Percentiles rank a stretch among this genome's conserved stretches.
Conservation (phyloP, 2,329 filamentous ascomycete genomes). For the Arthrobotrys sphaeroides region DNA sequence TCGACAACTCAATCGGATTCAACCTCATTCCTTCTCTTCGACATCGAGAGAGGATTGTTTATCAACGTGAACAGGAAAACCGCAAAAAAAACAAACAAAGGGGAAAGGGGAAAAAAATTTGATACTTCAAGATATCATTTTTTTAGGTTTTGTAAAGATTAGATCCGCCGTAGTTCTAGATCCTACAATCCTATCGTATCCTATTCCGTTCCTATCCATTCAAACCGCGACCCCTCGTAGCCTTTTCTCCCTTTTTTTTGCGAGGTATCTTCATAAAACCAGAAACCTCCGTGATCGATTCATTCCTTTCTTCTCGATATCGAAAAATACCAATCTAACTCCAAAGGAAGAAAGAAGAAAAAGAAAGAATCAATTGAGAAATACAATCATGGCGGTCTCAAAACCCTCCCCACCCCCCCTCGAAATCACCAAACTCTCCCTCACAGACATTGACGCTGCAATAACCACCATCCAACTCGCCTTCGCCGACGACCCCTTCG, state of each 20-base stretch:
- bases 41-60: neutral
- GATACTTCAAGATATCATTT: neutral
- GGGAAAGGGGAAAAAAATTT: slow-evolving; percentile 10
- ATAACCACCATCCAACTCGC: slow-evolving; percentile 73
- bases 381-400: slow-evolving; percentile 27
- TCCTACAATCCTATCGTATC: slow-evolving; percentile 34
- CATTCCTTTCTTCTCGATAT: neutral
- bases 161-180: slow-evolving; percentile 42
- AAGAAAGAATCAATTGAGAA: neutral
- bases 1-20: slow-evolving; percentile 26
- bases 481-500: slow-evolving; percentile 74
- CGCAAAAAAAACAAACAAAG: no score
- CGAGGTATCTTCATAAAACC: neutral
- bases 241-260: neutral
- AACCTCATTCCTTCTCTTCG: neutral
- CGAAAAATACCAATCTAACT: neutral
- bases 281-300: slow-evolving; percentile 3
- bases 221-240: slow-evolving; percentile 1
- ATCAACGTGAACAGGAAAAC: neutral
- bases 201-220: slow-evolving; percentile 15
- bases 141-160: slow-evolving; percentile 48
- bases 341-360: no score
- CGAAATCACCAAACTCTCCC: slow-evolving; percentile 26
- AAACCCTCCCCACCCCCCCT: neutral
- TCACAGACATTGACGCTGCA: slow-evolving; percentile 67